Base-by-base conservation (phyloP, 139 green algal species). In the Closterium sp. region DNA sequence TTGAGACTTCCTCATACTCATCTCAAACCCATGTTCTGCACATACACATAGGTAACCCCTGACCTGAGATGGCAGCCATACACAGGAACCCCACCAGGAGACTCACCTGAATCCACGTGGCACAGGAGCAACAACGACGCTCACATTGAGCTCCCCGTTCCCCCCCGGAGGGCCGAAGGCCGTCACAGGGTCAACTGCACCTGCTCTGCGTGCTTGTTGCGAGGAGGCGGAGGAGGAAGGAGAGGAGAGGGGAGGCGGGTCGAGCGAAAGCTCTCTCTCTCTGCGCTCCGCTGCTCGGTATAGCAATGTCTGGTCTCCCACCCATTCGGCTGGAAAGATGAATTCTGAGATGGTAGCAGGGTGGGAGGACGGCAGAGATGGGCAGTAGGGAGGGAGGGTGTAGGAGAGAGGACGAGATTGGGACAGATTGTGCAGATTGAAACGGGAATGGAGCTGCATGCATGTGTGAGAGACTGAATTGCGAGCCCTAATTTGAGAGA, bases 61-160 rank as follows among this genome's bases (percentile, higher is more conserved):
- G 38, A 50, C 11, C 38, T 50, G 38, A 50, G 38, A 1, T 9
- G 11, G 38, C 38, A 11, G 87, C 13, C 32, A 86, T 62, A 31
- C 86, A 38, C 7, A 50, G 1, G 9, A 88, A 31, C 86, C 86
- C 45, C 27, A 62, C 45, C 22, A 7, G 22, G 4, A 29, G 79
- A 91, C 86, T 87, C 86, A 93, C 91, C 31, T 94, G 95, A 99
- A 99, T 29, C 97, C 97, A 1, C 93, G 28, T 4, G 91, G 70
- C 87, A 99, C 97, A 79, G 97, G 97, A 1, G 97, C 96, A 17
- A 97, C 97, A 17, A 99, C 95, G 1, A 99, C 96, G 42, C 92
- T 97, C 31, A 99, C 94, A 91, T 99, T 99, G 91, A 97, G 95
- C 92, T 99, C 97, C 0, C 97, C 97, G 24, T 93, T 97, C 86